Conservation (phyloP, 768 basidiomycete species). For the Psilocybe tampanensis region DNA sequence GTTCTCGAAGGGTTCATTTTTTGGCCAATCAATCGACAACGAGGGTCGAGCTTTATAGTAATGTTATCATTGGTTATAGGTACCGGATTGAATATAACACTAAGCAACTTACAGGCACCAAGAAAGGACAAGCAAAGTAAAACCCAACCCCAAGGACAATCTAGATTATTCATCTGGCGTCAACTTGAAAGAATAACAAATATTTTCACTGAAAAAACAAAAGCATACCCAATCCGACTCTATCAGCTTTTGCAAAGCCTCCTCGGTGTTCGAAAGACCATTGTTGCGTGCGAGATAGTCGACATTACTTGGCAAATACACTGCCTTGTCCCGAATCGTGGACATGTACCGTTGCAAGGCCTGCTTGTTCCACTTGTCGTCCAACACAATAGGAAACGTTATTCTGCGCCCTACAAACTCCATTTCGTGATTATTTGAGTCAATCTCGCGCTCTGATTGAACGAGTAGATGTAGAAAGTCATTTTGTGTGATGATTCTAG, state of each 20-base stretch:
- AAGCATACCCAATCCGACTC: conserved; percentile 54
- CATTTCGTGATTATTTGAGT: conserved; percentile 39
- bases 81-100: neutral
- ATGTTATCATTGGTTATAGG: neutral
- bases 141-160: conserved; percentile 66
- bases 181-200: no score
- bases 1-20: conserved; percentile 79
- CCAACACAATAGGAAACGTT: conserved; percentile 62
- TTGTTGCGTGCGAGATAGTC: conserved; percentile 69
- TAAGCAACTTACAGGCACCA: conserved; percentile 50
- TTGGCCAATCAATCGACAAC: conserved; percentile 61
- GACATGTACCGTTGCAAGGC: conserved; percentile 61
- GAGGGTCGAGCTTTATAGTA: conserved; percentile 50
- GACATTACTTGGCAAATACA: conserved; percentile 70
- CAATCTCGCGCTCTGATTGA: conserved; percentile 38
- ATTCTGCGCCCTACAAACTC: conserved; percentile 54
- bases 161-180: no score
- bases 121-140: conserved; percentile 65
- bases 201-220: no score
- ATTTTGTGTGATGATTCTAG: conserved; percentile 40
- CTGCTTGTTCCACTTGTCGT: conserved; percentile 59
- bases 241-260: conserved; percentile 47
- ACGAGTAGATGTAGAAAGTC: conserved; percentile 45
- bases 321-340: conserved; percentile 55
- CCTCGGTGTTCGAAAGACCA: conserved; percentile 46